Evolutionary conservation across 106 monocot genomes (phyloP), one percentile per base, ranked within the genome.

Genomic region (Dendrobium chrysotoxum): DNA sequence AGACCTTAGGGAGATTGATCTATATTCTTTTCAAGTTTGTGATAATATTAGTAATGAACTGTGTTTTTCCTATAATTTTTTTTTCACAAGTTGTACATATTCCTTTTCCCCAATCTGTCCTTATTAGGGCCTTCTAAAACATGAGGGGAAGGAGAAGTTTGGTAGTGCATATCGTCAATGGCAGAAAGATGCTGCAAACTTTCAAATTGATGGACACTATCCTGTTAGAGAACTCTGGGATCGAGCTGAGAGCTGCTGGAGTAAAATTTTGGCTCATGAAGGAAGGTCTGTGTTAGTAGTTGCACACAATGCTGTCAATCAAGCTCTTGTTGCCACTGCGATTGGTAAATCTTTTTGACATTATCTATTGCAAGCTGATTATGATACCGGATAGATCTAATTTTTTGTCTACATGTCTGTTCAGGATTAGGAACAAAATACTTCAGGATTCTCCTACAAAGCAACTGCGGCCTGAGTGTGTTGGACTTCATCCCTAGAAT

Each of bases 261-360:
- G 82, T 35, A 88, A 82, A 78, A 98, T 98, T 35, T 85, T 98
- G 55, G 86, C 82, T 76, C 91, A 95, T 78, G 77, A 87, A 57
- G 92, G 89, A 13, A 93, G 85, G 64, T 95, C 98, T 5, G 94
- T 98, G 72, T 92, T 97, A 83, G 90, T 97, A 72, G 96, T 97
- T 80, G 96, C 96, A 72, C 96, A 96, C 58, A 96, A 96, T 87
- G 96, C 96, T 17, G 93, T 96, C 28, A 96, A 96, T 80, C 96
- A 96, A 82, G 96, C 96, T 68, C 89, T 96, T 72, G 86, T 97
- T 76, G 92, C 94, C 72, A 86, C 94, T 45, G 90, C 97, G 11
- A 67, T 97, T 75, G 92, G 97, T 94, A 75, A 28, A 45, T 40
- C 46, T 10, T 58, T 9, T 64, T 18, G 18, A 5, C n/a, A n/a